phyloP scores from a whole-genome alignment of 495 filamentous ascomycete species.

The Penicillium parvum region DNA sequence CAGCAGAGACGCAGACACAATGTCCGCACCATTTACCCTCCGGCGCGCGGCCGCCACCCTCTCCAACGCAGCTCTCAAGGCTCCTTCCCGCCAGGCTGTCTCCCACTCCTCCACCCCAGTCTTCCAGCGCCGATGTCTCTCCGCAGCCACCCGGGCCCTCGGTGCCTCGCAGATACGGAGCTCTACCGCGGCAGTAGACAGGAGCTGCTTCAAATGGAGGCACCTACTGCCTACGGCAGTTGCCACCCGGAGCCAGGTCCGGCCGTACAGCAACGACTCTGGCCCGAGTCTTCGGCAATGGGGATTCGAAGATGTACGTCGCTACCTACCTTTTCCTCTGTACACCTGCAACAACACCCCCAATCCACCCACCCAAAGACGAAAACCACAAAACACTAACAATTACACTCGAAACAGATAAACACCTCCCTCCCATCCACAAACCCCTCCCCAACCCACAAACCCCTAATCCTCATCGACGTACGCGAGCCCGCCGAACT shows the following conservation, averaged over 20 bases:
- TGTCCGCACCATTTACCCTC: conserved; percentile 23
- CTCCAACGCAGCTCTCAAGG: conserved; percentile 11
- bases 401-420: conserved; percentile 34
- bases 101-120: conserved; percentile 9
- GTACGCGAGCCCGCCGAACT: conserved; percentile 84
- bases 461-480: conserved; percentile 51
- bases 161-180: conserved; percentile 4
- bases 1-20: conserved; percentile 4
- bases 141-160: conserved; percentile 15
- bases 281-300: conserved; percentile 24
- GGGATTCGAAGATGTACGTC: conserved; percentile 44
- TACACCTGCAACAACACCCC: too few species aligned
- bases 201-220: too few species aligned
- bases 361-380: neutral
- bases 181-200: neutral
- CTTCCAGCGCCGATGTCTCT: conserved; percentile 13
- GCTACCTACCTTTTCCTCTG: neutral
- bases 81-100: conserved; percentile 8
- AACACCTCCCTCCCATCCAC: conserved; percentile 33
- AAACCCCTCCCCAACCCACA: conserved; percentile 23
- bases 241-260: conserved; percentile 7
- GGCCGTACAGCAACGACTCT: conserved; percentile 22
- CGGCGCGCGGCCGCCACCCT: conserved; percentile 17
- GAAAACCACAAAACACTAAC: conserved; percentile 4
- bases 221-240: too few species aligned